These are phyloP conservation scores for Mortierella sp. DNA, from an alignment of 371 early-diverging fungal genomes.

Conservation along the genomic window DNA sequence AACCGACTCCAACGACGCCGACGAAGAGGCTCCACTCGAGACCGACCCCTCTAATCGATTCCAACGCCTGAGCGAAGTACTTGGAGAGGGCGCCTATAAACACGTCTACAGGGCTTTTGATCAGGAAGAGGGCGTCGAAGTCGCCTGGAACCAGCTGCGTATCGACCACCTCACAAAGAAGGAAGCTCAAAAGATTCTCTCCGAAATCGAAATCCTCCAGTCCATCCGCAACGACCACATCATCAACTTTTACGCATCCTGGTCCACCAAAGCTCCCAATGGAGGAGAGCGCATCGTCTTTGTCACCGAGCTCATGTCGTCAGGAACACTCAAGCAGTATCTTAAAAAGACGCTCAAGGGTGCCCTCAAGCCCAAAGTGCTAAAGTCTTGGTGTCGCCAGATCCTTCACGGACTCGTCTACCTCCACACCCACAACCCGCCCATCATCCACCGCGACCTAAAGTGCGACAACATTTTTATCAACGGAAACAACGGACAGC, in stretches of 20 bases:
- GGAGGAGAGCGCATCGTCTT: conserved; percentile 85
- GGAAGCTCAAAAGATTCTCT: conserved; percentile 70
- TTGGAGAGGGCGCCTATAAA: conserved; percentile 92
- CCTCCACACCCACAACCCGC: conserved; percentile 84
- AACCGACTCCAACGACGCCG: conserved; percentile 48
- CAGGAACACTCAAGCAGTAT: conserved; percentile 88
- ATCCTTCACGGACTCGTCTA: conserved; percentile 88
- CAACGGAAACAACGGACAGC: conserved; percentile 90
- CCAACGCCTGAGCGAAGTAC: conserved; percentile 73
- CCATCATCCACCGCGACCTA: conserved; percentile 93
- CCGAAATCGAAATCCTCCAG: conserved; percentile 80
- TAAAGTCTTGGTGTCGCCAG: conserved; percentile 87
- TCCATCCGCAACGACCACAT: conserved; percentile 90
- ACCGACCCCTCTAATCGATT: conserved; percentile 82
- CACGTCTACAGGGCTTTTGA: conserved; percentile 92
- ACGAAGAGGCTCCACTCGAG: conserved; percentile 66
- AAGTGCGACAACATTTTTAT: conserved; percentile 93
- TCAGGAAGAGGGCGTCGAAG: conserved; percentile 91
- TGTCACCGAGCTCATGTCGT: conserved; percentile 96
- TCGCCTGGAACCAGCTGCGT: conserved; percentile 93
- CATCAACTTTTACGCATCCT: conserved; percentile 83
- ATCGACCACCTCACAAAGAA: conserved; percentile 70
- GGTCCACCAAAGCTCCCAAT: conserved; percentile 68
- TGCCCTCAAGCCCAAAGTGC: conserved; percentile 81
- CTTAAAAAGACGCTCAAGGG: conserved; percentile 79